Evolutionary conservation across 2,329 filamentous ascomycete species (phyloP), one percentile per base, ranked within the genome.

Genomic region (Calonectria pauciramosa): DNA sequence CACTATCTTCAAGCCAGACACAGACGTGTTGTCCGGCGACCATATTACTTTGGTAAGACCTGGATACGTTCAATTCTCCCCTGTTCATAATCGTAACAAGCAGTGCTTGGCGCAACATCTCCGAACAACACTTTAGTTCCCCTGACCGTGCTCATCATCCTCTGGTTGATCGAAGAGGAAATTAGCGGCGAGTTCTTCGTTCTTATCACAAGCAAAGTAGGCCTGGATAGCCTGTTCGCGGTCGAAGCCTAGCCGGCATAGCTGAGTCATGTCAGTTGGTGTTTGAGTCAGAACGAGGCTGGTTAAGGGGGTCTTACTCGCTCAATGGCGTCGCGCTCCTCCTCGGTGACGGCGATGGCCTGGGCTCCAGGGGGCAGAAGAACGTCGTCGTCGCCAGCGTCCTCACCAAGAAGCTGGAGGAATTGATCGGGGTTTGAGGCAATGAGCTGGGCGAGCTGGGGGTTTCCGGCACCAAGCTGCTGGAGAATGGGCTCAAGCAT

Each of bases 171-270:
- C 97, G 83, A 99, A 99, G 74, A 99, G 90, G 86, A 98, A 99
- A 87, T 99, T 99, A 77, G 97, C 97, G 0, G 97, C 97, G 67
- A 99, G 90, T 86, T 99, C 97, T 87, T 99, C 97, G 85, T 99
- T 99, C 91, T 99, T 99, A 87, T 99, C 97, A 86, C 97, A 99
- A 41, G 97, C 97, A 84, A 99, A 99, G 88, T 99, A 99, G 32
- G 97, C 97, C 87, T 99, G 96, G 79, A 99, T 98, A 67, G 97
- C 97, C 80, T 96, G 92, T 80, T 99, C 96, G 74, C 96, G 93
- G 81, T 96, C 93, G 84, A 99, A 99, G 44, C 97, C 97, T 56
- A 99, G 93, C 77, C 94, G 94, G 87, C 95, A 98, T 83, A 99
- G 90, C 95, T 98, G 77, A 18, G 41, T 14, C 16, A 51, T 72